Base-by-base conservation (phyloP, 1,284 basidiomycete genomes). In the Coriolopsis trogii region DNA sequence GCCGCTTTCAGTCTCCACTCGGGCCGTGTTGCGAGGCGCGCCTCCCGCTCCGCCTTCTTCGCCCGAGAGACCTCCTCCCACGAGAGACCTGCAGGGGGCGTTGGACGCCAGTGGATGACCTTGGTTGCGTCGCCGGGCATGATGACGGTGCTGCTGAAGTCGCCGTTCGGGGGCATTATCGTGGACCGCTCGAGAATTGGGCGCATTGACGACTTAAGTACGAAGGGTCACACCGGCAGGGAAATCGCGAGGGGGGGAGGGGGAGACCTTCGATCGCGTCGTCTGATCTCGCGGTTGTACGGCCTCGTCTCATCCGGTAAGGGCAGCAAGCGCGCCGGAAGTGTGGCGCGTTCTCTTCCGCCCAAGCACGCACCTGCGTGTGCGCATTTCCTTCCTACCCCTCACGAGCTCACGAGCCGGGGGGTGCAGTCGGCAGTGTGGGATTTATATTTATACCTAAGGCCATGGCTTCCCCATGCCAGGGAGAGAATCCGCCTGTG, bases 21-120 rank as follows among this genome's bases (percentile, higher is more conserved):
- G 18, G 67, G 65, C 50, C 58, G 63, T 45, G 45, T 50, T 42
- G 60, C 53, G 30, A 73, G 63, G 33, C 58, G 63, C 48, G 56
- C 58, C 55, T 70, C 63, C 31, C 71, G 66, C 48, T 70, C 67
- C 16, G 53, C 56, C 44, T 56, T 55, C 59, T 71, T 70, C 41
- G 61, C 59, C 10, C 47, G 50, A 16, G 66, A 56, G 4, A 67
- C 55, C 18, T 55, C 54, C 44, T 61, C 41, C 65, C 66, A 67
- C 29, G 29, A 21, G 29, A 18, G 37, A 21, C 38, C 31, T 21
- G 31, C 25, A 38, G n/a, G n/a, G n/a, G n/a, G n/a, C n/a, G 41
- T 3, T 18, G 41, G 16, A 7, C n/a, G n/a, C 21, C 18, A 13
- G 5, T 21, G 16, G 31, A 44, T 44, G 31, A 3, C 20, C 30